A percentile compares a stretch with the other conserved stretches of the same genome.
These are phyloP conservation scores for Bretziella fagacearum DNA, from an alignment of 2,329 filamentous ascomycete genomes.

Conservation along the genomic window DNA sequence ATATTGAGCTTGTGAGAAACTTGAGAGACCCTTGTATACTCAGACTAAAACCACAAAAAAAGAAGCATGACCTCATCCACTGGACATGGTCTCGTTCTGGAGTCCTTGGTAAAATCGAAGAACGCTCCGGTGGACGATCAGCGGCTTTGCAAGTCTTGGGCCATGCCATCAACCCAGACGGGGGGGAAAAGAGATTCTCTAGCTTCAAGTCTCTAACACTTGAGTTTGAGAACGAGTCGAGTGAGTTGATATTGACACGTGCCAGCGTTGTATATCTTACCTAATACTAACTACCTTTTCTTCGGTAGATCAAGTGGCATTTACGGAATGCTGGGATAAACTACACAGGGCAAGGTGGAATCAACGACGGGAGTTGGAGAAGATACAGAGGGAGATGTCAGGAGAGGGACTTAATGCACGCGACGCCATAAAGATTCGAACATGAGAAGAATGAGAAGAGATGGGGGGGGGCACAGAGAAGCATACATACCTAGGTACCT, in stretches of 20 bases:
- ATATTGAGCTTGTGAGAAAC: not conserved
- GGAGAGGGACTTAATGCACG: slow-evolving; percentile 1
- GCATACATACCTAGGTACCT: no score
- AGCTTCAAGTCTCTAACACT: slow-evolving; percentile 1
- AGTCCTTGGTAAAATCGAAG: slow-evolving; percentile 1
- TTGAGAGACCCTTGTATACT: not conserved
- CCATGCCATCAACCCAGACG: slow-evolving; percentile 6
- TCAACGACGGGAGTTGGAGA: not conserved
- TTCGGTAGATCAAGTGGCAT: slow-evolving; percentile 1
- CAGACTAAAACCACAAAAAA: slow-evolving; percentile 2
- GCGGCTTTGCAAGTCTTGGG: slow-evolving; percentile 5
- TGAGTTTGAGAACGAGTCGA: slow-evolving; percentile 7
- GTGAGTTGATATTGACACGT: not conserved
- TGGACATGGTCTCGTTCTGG: slow-evolving; percentile 2
- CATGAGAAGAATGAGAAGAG: no score
- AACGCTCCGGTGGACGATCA: not conserved
- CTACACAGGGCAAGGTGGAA: not conserved
- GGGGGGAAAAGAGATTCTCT: not conserved
- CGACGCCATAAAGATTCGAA: not conserved
- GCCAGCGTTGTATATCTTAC: not conserved
- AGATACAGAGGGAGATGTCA: not conserved
- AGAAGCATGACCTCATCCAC: not conserved
- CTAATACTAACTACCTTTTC: not conserved
- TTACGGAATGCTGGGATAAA: not conserved
- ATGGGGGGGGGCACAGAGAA: no score